These are phyloP conservation scores for Forsythia viridissima DNA, from an alignment of 257 asterid species.

Conservation along the genomic window DNA sequence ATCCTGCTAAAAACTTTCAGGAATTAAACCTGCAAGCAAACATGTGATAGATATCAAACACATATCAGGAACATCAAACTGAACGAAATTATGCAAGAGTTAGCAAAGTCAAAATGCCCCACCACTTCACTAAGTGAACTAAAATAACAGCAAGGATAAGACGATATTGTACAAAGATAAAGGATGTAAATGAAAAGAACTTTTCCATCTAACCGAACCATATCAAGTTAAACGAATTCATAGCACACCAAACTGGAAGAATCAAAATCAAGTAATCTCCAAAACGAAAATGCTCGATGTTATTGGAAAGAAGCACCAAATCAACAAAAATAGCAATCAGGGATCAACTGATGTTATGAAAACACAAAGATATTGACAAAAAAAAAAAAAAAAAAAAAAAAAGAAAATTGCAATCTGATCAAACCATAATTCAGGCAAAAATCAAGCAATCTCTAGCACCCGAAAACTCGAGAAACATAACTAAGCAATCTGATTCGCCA, in stretches of 20 bases:
- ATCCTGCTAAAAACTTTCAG: slow-evolving; percentile 27
- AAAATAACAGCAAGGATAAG: background rate
- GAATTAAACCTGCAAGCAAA: slow-evolving; percentile 52
- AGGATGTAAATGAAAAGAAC: background rate
- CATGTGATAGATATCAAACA: slow-evolving; percentile 18
- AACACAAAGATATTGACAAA: background rate
- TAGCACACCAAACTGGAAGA: background rate
- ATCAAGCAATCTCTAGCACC: slow-evolving; percentile 24
- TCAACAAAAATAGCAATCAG: background rate
- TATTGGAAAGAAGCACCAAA: background rate
- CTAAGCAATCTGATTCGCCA: slow-evolving; percentile 24
- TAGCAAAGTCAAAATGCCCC: background rate
- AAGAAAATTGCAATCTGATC: background rate
- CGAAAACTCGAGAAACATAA: slow-evolving; percentile 23
- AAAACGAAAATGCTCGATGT: too few relatives aligned
- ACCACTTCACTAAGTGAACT: background rate
- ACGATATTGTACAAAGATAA: background rate
- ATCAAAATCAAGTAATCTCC: background rate
- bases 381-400: too few relatives aligned
- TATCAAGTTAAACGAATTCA: slow-evolving; percentile 10
- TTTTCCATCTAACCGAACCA: slow-evolving; percentile 15
- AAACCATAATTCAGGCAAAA: background rate
- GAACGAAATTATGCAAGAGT: slow-evolving; percentile 18
- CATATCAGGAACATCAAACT: background rate
- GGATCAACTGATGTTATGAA: background rate